Base-by-base conservation (phyloP, 306 rosid genomes). In the Cucurbita argyrosperma region DNA sequence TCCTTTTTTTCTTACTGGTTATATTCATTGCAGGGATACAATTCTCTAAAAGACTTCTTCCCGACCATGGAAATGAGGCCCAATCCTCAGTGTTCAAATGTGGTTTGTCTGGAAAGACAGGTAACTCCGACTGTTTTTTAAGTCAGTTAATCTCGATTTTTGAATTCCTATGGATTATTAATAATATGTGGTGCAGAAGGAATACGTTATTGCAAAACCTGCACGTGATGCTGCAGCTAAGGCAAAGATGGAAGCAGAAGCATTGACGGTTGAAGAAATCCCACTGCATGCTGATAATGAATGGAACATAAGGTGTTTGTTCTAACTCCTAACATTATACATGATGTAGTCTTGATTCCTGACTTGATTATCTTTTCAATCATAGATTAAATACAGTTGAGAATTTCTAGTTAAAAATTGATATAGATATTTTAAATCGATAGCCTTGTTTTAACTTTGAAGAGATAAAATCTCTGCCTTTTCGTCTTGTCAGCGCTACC, bases 11-110 rank as follows among this genome's bases (percentile, higher is more conserved):
- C 19, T 67, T 46, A 45, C 55, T 26, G 19, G 23, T 68, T 47
- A 1, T 68, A 80, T 80, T 78, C 47, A 70, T 18, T 80, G 52
- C 82, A 94, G 99, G 99, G 97, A 83, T 94, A 94, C 83, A 94
- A 94, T 76, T 94, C 99, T 76, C 95, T 94, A 13, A 94, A 91
- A 74, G 97, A 94, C 86, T 94, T 75, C 79, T 94, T 94, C 81
- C 99, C 99, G 53, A 94, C 97, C 54, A 91, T 94, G 99, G 89
- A 89, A 86, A 94, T 94, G 99, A 94, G 82, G 88, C 99, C 99
- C 66, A 94, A 94, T 62, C 96, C 96, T 87, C 97, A 94, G 79
- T 94, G 99, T 83, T 89, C 97, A 77, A 94, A 94, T 79, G 82
- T 30, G 65, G 87, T 90, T 83, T 94, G 99, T 87, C 80, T 88